A percentile compares a stretch with the other conserved stretches of the same genome.
phyloP scores from a whole-genome alignment of 768 basidiomycete species.

The Rossbeevera mucosa region DNA sequence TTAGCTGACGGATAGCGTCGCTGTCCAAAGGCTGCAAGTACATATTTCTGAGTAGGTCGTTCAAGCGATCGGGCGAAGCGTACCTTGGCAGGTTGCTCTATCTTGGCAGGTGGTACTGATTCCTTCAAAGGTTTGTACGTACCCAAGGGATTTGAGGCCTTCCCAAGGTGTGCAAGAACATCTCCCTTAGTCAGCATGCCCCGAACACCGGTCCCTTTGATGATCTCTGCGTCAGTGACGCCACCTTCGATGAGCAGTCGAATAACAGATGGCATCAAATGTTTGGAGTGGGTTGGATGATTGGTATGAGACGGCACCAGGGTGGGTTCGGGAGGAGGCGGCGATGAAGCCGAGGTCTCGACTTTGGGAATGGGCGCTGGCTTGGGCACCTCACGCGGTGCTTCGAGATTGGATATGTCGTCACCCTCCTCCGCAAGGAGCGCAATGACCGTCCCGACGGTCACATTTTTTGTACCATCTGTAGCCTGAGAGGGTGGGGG shows the following conservation, averaged over 20 bases:
- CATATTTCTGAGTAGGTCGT: not conserved
- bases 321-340: constrained; percentile 20
- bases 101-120: constrained; percentile 30
- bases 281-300: constrained; percentile 50
- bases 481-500: constrained; percentile 42
- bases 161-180: constrained; percentile 80
- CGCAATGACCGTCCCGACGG: constrained; percentile 86
- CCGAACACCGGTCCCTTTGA: constrained; percentile 84
- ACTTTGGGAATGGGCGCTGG: constrained; percentile 11
- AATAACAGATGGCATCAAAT: constrained; percentile 87
- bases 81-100: constrained; percentile 37
- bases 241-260: constrained; percentile 63
- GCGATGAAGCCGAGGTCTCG: constrained; percentile 21
- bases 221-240: constrained; percentile 54
- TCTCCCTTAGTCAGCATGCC: constrained; percentile 98
- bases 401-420: constrained; percentile 80
- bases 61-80: not conserved
- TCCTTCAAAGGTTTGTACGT: constrained; percentile 54
- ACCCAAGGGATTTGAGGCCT: constrained; percentile 72
- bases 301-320: constrained; percentile 32
- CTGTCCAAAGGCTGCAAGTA: constrained; percentile 53
- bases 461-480: constrained; percentile 80
- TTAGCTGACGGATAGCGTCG: constrained; percentile 56
- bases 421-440: constrained; percentile 95
- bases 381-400: constrained; percentile 30